phyloP scores from a whole-genome alignment of 495 filamentous ascomycete genomes.

The Tuber melanosporum region DNA sequence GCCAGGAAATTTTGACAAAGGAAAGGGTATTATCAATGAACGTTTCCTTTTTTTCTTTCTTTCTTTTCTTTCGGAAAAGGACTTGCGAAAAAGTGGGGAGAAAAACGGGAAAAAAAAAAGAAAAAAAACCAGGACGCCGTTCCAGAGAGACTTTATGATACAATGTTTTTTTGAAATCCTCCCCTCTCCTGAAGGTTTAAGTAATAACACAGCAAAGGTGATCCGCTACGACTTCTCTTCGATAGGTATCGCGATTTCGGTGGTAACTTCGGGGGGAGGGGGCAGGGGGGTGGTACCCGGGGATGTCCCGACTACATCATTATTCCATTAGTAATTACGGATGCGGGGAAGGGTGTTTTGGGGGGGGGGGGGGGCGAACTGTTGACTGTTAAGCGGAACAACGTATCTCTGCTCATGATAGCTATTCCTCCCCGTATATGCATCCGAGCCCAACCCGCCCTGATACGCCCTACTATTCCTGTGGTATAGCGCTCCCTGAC shows the following conservation, averaged over 20 bases:
- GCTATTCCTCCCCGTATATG: background rate
- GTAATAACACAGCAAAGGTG: background rate
- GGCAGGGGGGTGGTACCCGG: background rate
- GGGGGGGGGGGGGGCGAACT: background rate
- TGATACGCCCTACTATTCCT: background rate
- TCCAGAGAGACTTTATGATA: background rate
- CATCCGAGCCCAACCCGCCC: background rate
- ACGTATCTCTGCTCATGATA: conserved; percentile 3
- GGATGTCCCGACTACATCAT: background rate
- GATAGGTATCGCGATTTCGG: background rate
- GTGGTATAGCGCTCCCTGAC: background rate
- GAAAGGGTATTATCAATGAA: background rate
- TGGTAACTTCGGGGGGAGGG: background rate
- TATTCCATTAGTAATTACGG: background rate
- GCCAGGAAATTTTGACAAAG: background rate
- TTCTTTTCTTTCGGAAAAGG: background rate
- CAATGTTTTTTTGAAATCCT: background rate
- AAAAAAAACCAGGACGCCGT: background rate
- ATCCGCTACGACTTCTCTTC: background rate
- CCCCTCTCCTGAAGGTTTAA: background rate
- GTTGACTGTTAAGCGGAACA: background rate
- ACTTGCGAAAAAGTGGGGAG: background rate
- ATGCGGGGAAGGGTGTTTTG: background rate
- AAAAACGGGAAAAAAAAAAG: background rate
- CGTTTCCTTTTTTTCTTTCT: background rate